Conservation (phyloP, 1,139 yeast species). For the Pichia inconspicua region DNA sequence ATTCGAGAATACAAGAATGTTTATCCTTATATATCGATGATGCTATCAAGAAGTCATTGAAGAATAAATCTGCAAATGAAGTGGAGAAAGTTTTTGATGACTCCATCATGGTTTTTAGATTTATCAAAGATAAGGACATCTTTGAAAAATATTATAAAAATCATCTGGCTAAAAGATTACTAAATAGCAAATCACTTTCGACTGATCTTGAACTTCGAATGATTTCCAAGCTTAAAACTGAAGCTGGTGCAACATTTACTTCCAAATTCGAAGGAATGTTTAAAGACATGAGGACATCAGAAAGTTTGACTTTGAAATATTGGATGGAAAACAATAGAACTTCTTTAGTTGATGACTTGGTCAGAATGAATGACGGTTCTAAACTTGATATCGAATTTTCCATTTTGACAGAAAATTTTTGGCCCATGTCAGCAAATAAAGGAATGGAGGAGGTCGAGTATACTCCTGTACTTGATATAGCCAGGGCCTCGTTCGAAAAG, state of each 20-base stretch:
- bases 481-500: conserved; percentile 36
- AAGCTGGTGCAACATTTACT: conserved; percentile 74
- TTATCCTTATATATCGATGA: conserved; percentile 73
- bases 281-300: conserved; percentile 66
- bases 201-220: conserved; percentile 37
- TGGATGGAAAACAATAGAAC: background rate
- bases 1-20: conserved; percentile 58
- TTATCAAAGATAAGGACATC: conserved; percentile 75
- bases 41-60: conserved; percentile 53
- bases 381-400: conserved; percentile 39
- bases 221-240: conserved; percentile 65
- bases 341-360: conserved; percentile 8
- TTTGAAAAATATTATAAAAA: conserved; percentile 80
- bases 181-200: conserved; percentile 25
- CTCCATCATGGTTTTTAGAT: conserved; percentile 56
- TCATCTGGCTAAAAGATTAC: conserved; percentile 76
- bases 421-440: conserved; percentile 60
- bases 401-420: conserved; percentile 47
- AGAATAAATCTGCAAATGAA: conserved; percentile 42
- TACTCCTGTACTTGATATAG: conserved; percentile 38
- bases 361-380: conserved; percentile 19
- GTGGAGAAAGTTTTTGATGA: conserved; percentile 48
- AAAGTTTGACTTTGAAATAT: conserved; percentile 33
- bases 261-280: conserved; percentile 85
- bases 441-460: conserved; percentile 47